phyloP scores from a whole-genome alignment of 1,284 basidiomycete genomes.

The Ganoderma lucidum region DNA sequence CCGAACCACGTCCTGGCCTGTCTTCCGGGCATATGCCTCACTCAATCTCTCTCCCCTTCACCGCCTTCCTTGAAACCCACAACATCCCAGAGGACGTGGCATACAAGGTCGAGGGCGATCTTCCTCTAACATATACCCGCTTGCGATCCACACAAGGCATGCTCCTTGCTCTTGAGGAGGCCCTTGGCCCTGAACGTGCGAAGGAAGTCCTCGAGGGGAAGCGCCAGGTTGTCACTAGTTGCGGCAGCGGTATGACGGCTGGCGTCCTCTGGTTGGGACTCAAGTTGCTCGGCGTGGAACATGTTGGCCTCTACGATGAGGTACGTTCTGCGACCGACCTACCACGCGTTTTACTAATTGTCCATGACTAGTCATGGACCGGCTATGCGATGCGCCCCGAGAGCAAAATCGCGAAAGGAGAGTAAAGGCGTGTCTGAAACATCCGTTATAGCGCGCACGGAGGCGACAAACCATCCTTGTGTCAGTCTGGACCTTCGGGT shows the following conservation, averaged over 20 bases:
- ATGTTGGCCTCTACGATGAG: conserved; percentile 85
- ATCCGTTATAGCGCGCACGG: too few species aligned
- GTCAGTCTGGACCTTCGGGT: not conserved
- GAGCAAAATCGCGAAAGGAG: conserved; percentile 33
- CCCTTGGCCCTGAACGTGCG: conserved; percentile 65
- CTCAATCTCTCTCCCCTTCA: conserved; percentile 89
- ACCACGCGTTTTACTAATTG: conserved; percentile 17
- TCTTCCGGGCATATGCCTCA: conserved; percentile 94
- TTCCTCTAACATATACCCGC: conserved; percentile 63
- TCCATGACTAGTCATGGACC: conserved; percentile 74
- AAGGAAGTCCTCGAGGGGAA: conserved; percentile 65
- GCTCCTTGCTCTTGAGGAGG: conserved; percentile 62
- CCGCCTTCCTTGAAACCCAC: conserved; percentile 71
- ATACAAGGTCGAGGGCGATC: conserved; percentile 12
- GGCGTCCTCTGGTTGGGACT: conserved; percentile 91
- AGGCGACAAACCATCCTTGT: not conserved
- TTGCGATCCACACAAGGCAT: conserved; percentile 67
- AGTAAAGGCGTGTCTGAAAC: conserved; percentile 1
- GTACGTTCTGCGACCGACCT: conserved; percentile 49
- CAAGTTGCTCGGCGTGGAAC: conserved; percentile 67
- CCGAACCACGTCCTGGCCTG: conserved; percentile 90
- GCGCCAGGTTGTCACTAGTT: conserved; percentile 72
- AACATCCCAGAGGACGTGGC: conserved; percentile 31
- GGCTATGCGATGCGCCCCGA: conserved; percentile 73
- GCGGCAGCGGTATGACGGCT: conserved; percentile 98